A percentile compares a stretch with the other conserved stretches of the same genome.
These are phyloP conservation scores for Prunus dulcis DNA, from an alignment of 306 rosid species.

Conservation along the genomic window DNA sequence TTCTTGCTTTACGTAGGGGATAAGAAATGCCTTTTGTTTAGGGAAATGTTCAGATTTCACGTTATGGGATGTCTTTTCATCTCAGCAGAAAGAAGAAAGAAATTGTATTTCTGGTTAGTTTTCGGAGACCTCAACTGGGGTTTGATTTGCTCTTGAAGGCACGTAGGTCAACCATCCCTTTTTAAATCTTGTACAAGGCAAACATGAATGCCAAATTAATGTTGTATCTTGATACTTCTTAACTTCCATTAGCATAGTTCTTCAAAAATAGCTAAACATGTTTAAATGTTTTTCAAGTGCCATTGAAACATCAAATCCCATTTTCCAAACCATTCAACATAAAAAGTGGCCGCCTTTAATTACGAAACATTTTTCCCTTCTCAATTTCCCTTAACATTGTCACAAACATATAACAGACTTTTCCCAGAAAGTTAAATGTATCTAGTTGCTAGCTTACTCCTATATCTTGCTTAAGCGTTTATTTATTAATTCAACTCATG, in stretches of 20 bases:
- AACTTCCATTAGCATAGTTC: background rate
- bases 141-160: background rate
- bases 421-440: too few species aligned
- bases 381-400: too few species aligned
- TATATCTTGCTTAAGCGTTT: background rate
- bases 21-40: constrained; percentile 1
- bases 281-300: background rate
- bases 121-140: background rate
- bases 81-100: background rate
- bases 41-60: background rate
- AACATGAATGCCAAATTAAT: background rate
- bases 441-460: too few species aligned
- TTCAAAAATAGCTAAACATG: background rate
- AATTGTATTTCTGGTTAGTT: background rate
- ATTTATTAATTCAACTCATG: background rate
- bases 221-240: background rate
- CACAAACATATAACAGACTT: too few species aligned
- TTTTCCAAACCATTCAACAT: too few species aligned
- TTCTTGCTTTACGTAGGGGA: too few species aligned
- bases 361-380: too few species aligned
- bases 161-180: background rate
- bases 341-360: too few species aligned
- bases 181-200: background rate
- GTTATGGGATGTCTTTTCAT: too few species aligned
- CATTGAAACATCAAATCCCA: background rate